phyloP scores from a whole-genome alignment of 1,284 basidiomycete species.

The Marasmius tenuissimus region DNA sequence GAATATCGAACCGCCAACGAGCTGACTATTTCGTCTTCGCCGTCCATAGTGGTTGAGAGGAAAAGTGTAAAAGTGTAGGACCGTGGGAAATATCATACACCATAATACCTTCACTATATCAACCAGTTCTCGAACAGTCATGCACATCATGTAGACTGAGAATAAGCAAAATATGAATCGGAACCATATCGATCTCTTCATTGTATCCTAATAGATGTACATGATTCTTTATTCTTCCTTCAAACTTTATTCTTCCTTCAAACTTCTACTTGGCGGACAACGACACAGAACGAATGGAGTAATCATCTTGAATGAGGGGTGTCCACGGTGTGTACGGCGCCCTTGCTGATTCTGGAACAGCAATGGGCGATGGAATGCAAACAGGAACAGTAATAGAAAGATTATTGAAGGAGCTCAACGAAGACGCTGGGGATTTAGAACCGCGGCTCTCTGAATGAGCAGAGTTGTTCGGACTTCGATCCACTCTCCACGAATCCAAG shows the following conservation, averaged over 20 bases:
- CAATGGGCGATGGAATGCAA: neutral
- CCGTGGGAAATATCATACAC: neutral
- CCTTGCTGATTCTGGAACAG: neutral
- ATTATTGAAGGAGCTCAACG: neutral
- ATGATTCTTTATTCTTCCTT: too few species aligned
- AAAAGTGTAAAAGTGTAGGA: neutral
- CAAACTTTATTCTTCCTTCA: neutral
- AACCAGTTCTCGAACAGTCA: too few species aligned
- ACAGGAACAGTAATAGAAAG: neutral
- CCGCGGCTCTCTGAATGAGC: neutral
- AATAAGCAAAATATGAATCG: too few species aligned
- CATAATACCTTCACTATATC: too few species aligned
- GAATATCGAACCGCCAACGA: conserved; percentile 72
- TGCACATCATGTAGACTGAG: too few species aligned
- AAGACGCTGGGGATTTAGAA: neutral
- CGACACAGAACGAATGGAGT: neutral
- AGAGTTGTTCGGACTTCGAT: neutral
- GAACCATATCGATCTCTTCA: too few species aligned
- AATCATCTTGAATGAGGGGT: neutral
- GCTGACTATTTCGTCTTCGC: conserved; percentile 56
- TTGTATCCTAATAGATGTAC: too few species aligned
- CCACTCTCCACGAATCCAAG: neutral
- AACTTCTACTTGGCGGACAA: neutral
- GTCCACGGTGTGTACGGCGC: neutral
- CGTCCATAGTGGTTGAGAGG: conserved; percentile 33